Evolutionary conservation across 192 early-diverging fungal species (phyloP), one percentile per base, ranked within the genome.

Genomic region (Dissophora ornata): DNA sequence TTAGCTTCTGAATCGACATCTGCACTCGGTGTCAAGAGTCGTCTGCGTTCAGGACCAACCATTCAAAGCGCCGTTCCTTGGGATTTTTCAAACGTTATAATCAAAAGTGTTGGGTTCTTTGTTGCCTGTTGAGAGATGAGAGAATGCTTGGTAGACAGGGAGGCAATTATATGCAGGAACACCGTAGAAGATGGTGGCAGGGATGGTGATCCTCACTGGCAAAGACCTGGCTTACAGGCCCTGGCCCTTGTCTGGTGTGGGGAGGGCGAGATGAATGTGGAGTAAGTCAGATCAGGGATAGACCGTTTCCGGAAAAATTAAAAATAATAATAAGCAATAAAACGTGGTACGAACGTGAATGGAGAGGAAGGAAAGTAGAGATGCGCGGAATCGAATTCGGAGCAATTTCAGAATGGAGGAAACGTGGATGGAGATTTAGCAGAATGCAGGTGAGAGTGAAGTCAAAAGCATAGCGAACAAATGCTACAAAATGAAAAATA

Each of bases 41-140:
- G 47, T 36, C 19, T 30, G 48, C 38, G 36, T 28, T 65, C 61
- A 34, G 44, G 32, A 32, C 51, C 62, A 65, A 46, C 70, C 70
- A 73, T 73, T 63, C 54, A 64, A 29, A 41, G n/a, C n/a, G n/a
- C n/a, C n/a, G n/a, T n/a, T n/a, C n/a, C n/a, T n/a, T n/a, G n/a
- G n/a, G n/a, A n/a, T n/a, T n/a, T n/a, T n/a, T n/a, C n/a, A n/a
- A n/a, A n/a, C n/a, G n/a, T n/a, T n/a, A n/a, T n/a, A n/a, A 42
- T 57, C 18, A 10, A 28, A 40, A 5, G 32, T 29, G 46, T 47
- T 21, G 26, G 2, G 16, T 18, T 4, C 16, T 32, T 32, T 55
- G 22, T 18, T 32, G n/a, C n/a, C n/a, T n/a, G n/a, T n/a, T n/a
- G n/a, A n/a, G n/a, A n/a, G n/a, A n/a, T n/a, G n/a, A n/a, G n/a